Evolutionary conservation across 371 early-diverging fungal genomes (phyloP), one percentile per base, ranked within the genome.

Genomic region (Mucor velutinosus): DNA sequence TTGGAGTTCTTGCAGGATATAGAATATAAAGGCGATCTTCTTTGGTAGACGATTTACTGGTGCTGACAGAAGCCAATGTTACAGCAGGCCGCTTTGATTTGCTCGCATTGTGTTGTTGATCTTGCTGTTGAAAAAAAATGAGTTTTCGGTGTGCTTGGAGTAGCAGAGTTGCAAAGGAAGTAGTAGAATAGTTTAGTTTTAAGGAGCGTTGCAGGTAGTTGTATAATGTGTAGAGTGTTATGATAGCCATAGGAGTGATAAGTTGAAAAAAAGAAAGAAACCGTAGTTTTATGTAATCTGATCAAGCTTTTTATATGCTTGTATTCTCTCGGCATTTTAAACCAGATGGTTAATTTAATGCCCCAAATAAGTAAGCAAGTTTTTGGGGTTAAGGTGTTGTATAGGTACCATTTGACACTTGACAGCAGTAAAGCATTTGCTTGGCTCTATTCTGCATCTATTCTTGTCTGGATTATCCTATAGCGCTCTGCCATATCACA

Each of bases 191-290:
- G 29, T 69, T 60, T 7, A 64, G 12, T 47, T 47, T 25, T 45
- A 71, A 32, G 3, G 64, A 57, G 32, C 43, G 59, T 55, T 71
- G 72, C 49, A 71, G 53, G n/a, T 71, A 64, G 23, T 67, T 67
- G 30, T 60, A 71, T 25, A 71, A 12, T 12, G 67, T 64, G n/a
- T 60, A 53, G 7, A 64, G 43, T 19, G 57, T 67, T 23, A 67
- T 33, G 14, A 64, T 27, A 37, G 59, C 67, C 72, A 71, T 71
- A 60, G 55, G 17, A 37, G 21, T 35, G 33, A n/a, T 25, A 35
- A 1, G 57, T 17, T 21, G 23, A 25, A 8, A 56, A 47, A n/a
- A 47, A 58, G 27, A 41, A 67, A 35, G 14, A 58, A 23, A 62
- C 39, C 30, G 41, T 33, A 21, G 29, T 12, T 43, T 53, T 37